phyloP scores from a whole-genome alignment of 176 grass and related monocot species.

The Urochloa ruziziensis region DNA sequence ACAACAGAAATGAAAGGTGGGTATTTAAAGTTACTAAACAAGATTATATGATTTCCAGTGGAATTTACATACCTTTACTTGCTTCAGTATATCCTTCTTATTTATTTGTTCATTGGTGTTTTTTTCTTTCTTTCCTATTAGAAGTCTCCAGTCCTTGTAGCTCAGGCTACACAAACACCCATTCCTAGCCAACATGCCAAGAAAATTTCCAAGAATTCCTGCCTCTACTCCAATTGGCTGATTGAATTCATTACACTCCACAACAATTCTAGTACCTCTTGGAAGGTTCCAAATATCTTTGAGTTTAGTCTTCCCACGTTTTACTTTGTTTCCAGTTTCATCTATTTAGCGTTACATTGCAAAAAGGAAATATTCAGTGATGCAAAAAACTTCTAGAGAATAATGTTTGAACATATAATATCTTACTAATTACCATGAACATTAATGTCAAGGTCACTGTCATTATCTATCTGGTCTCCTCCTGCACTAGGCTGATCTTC shows the following conservation, averaged over 20 bases:
- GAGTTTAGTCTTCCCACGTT: not conserved
- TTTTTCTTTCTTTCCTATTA: not conserved
- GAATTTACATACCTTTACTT: not conserved
- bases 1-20: not conserved
- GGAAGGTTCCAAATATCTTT: not conserved
- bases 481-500: not conserved
- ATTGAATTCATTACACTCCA: not conserved
- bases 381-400: not conserved
- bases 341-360: not conserved
- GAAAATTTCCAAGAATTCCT: not conserved
- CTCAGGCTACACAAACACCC: not conserved
- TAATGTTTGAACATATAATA: not conserved
- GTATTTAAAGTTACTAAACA: not conserved
- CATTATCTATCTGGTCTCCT: not conserved
- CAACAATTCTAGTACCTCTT: not conserved
- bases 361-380: not conserved
- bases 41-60: not conserved
- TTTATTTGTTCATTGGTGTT: not conserved
- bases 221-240: slow-evolving; percentile 2
- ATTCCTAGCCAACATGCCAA: slow-evolving; percentile 8
- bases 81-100: not conserved
- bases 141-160: not conserved
- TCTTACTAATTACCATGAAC: not conserved
- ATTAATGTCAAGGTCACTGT: not conserved
- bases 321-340: not conserved